Base-by-base conservation (phyloP, 257 asterid genomes). In the Perilla frutescens region DNA sequence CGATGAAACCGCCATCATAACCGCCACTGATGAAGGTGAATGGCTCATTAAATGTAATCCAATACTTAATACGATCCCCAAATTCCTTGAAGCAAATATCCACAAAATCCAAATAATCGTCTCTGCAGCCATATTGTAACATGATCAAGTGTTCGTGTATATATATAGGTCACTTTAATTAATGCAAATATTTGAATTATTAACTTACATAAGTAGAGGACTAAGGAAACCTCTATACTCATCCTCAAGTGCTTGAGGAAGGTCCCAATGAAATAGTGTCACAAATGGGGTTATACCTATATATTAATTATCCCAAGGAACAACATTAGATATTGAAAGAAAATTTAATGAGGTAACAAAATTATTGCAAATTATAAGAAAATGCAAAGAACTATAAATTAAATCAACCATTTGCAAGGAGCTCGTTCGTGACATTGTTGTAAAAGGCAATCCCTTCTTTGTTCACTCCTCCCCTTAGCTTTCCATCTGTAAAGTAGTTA, bases 201-300 rank as follows among this genome's bases (percentile, higher is more conserved):
- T 20, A 0, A 7, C 59, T 15, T 14, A 53, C 59, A 15, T 53
- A 1, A 53, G 7, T 0, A 15, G 59, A 5, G 70, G 84, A 15
- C 86, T 88, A 29, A 85, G 73, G 29, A 90, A 91, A 68, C 97
- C 96, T 41, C 47, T 75, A 14, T 91, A 89, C 50, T 91, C 90
- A 71, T 86, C 92, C 49, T 91, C 39, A 40, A 89, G 75, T 26
- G 88, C 89, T 82, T 91, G 95, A 7, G 97, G 96, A 43, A 83
- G 72, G 83, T 91, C 96, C 95, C 93, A 89, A 39, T 91, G 97
- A 53, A 76, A 85, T 11, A 91, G 54, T 49, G 95, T 85, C 62
- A 84, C 96, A 8, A 71, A 70, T 66, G 97, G 97, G 6, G 74
- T 70, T 34, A 89, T 74, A 9, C 94, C 97, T 87, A 44, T 20